Percentiles rank a stretch among this genome's conserved stretches.
These are phyloP conservation scores for Aspergillus sp. DNA, from an alignment of 2,329 filamentous ascomycete genomes.

Conservation along the genomic window DNA sequence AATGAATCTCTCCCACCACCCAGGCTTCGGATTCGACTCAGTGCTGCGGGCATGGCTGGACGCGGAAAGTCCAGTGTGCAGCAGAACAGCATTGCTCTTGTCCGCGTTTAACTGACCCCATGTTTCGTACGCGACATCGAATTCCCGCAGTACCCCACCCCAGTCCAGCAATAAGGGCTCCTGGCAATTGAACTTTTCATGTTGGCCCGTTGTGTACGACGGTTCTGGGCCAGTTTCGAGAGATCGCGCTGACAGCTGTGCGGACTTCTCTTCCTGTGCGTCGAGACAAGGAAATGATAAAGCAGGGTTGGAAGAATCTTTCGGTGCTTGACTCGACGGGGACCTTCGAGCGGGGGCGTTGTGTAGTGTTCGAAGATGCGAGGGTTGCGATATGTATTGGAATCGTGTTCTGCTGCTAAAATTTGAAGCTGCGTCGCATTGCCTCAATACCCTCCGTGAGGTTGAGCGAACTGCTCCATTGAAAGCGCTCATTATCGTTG, in stretches of 20 bases:
- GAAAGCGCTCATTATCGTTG: slow-evolving; percentile 10
- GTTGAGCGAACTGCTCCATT: slow-evolving; percentile 10
- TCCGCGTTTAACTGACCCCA: slow-evolving; percentile 59
- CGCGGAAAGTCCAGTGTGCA: slow-evolving; percentile 93
- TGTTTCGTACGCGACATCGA: slow-evolving; percentile 84
- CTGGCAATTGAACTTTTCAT: slow-evolving; percentile 64
- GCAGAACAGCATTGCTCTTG: slow-evolving; percentile 77
- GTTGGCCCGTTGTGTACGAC: slow-evolving; percentile 84
- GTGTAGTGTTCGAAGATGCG: slow-evolving; percentile 13
- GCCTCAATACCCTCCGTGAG: slow-evolving; percentile 8
- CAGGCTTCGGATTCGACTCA: slow-evolving; percentile 72
- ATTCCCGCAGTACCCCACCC: slow-evolving; percentile 84
- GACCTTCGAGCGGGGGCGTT: slow-evolving; percentile 12
- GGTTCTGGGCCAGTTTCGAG: slow-evolving; percentile 77
- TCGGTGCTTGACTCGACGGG: slow-evolving; percentile 12
- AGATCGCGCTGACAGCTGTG: slow-evolving; percentile 59
- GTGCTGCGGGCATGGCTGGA: slow-evolving; percentile 95
- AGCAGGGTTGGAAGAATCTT: slow-evolving; percentile 62
- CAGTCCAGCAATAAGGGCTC: slow-evolving; percentile 80
- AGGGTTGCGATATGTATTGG: neutral
- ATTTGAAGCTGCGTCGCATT: slow-evolving; percentile 2
- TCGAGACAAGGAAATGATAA: slow-evolving; percentile 88
- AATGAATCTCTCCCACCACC: slow-evolving; percentile 99
- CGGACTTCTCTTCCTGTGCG: slow-evolving; percentile 69
- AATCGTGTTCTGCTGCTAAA: slow-evolving; percentile 6